phyloP scores from a whole-genome alignment of 352 stramenopile genomes.

The Phytophthora cryptogea region DNA sequence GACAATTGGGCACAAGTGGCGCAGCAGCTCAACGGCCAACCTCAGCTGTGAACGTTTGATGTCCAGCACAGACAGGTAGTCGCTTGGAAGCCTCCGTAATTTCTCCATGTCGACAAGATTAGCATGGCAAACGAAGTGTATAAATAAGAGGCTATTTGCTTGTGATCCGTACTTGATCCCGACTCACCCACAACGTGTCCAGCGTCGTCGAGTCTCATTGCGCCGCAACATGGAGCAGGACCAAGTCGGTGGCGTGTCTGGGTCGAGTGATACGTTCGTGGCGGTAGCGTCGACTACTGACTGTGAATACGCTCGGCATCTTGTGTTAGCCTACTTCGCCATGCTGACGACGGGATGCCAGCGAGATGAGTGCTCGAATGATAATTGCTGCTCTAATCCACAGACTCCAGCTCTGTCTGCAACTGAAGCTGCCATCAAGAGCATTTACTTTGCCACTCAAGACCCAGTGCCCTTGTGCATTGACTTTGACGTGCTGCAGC shows the following conservation, averaged over 20 bases:
- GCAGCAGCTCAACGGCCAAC: slow-evolving; percentile 47
- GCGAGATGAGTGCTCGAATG: slow-evolving; percentile 37
- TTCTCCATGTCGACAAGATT: slow-evolving; percentile 25
- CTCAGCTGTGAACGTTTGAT: slow-evolving; percentile 32
- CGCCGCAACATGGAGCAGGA: slow-evolving; percentile 20
- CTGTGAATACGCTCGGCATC: slow-evolving; percentile 52
- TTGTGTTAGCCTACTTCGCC: slow-evolving; percentile 62
- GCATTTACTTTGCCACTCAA: slow-evolving; percentile 50
- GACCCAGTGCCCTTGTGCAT: slow-evolving; percentile 52
- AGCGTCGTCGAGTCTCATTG: slow-evolving; percentile 11
- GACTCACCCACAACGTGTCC: slow-evolving; percentile 13
- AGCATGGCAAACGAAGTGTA: slow-evolving; percentile 31
- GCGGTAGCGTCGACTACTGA: slow-evolving; percentile 8
- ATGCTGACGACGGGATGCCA: slow-evolving; percentile 67
- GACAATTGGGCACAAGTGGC: slow-evolving; percentile 69
- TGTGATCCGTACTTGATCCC: slow-evolving; percentile 16
- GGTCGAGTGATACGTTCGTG: slow-evolving; percentile 2
- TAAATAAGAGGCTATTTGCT: slow-evolving; percentile 37
- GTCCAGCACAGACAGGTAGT: slow-evolving; percentile 21
- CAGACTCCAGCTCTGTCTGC: slow-evolving; percentile 24
- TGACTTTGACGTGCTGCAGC: slow-evolving; percentile 10
- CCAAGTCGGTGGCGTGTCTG: slow-evolving; percentile 1
- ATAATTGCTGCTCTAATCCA: slow-evolving; percentile 42
- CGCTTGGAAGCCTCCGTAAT: slow-evolving; percentile 25
- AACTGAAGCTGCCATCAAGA: slow-evolving; percentile 52